Evolutionary conservation across 2,329 filamentous ascomycete species (phyloP).

Genomic region (Neopestalotiopsis clavispora): DNA sequence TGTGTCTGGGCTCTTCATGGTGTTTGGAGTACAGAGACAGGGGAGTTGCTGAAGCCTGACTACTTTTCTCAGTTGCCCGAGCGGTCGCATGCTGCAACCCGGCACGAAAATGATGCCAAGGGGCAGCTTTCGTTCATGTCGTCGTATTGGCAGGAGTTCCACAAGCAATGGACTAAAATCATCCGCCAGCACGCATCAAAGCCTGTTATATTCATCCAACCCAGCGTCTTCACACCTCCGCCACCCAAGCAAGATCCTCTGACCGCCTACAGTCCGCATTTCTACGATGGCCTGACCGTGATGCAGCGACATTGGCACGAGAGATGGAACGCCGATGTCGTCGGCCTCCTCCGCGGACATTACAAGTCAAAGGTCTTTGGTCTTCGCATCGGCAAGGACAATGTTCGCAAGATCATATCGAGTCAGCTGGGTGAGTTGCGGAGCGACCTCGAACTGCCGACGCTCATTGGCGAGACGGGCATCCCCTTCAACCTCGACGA

Average conservation of each 20-base stretch:
- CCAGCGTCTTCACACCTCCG: conserved; percentile 26
- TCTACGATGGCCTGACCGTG: conserved; percentile 30
- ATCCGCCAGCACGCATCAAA: conserved; percentile 21
- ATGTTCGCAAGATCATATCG: conserved; percentile 25
- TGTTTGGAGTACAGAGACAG: conserved; percentile 26
- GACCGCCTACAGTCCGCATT: conserved; percentile 29
- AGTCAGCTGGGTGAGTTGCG: conserved; percentile 26
- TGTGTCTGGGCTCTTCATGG: conserved; percentile 32
- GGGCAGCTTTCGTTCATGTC: conserved; percentile 25
- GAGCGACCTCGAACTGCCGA: conserved; percentile 23
- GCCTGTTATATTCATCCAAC: conserved; percentile 26
- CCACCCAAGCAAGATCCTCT: conserved; percentile 22
- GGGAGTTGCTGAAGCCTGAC: conserved; percentile 22
- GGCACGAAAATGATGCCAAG: conserved; percentile 20
- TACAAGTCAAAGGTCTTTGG: conserved; percentile 26
- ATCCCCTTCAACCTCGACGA: conserved; percentile 30
- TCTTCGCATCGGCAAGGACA: conserved; percentile 24
- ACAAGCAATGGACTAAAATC: conserved; percentile 22
- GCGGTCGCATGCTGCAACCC: conserved; percentile 12
- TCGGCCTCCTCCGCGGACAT: conserved; percentile 27
- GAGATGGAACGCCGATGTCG: conserved; percentile 30
- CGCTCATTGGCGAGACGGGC: conserved; percentile 28
- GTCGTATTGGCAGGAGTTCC: conserved; percentile 28
- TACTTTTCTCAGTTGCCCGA: conserved; percentile 26
- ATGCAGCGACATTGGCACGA: conserved; percentile 31